Percentiles rank a stretch among this genome's conserved stretches.
Evolutionary conservation across 257 asterid genomes (phyloP).

Genomic region (Rubia yunnanensis): DNA sequence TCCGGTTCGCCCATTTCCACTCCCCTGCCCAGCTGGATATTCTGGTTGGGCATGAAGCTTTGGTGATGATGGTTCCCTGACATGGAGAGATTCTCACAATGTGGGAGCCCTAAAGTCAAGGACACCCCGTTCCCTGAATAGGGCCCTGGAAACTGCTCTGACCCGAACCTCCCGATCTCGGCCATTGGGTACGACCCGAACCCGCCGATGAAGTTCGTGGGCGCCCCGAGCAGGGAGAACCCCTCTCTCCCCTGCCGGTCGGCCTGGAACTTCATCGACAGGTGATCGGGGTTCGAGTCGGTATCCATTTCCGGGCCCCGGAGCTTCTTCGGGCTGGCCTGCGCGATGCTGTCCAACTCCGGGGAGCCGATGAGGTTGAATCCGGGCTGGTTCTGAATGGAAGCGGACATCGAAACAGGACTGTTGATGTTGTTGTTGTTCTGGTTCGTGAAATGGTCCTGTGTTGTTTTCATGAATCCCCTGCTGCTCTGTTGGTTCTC

Average conservation of each 20-base stretch:
- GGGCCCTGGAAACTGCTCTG: constrained; percentile 60
- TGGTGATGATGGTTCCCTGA: constrained; percentile 65
- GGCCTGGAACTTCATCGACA: constrained; percentile 37
- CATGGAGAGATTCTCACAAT: constrained; percentile 64
- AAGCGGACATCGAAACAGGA: constrained; percentile 25
- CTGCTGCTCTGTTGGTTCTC: constrained; percentile 33
- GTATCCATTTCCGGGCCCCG: constrained; percentile 39
- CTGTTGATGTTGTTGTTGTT: constrained; percentile 17
- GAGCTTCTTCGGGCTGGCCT: constrained; percentile 65
- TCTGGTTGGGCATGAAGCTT: constrained; percentile 46
- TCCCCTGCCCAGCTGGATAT: constrained; percentile 45
- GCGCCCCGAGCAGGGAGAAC: constrained; percentile 62
- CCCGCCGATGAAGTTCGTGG: constrained; percentile 82
- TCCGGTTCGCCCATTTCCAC: constrained; percentile 44
- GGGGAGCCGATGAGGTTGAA: constrained; percentile 62
- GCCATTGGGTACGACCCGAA: constrained; percentile 73
- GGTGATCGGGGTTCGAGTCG: constrained; percentile 28
- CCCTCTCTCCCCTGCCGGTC: constrained; percentile 59
- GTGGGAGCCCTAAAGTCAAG: constrained; percentile 85
- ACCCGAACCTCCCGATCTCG: constrained; percentile 57
- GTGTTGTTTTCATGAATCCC: constrained; percentile 21
- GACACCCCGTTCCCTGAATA: constrained; percentile 73
- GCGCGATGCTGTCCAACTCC: constrained; percentile 48
- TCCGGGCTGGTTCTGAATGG: constrained; percentile 36
- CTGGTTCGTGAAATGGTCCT: constrained; percentile 21